Conservation (phyloP, 2,329 filamentous ascomycete species). For the Microdochium paspali region DNA sequence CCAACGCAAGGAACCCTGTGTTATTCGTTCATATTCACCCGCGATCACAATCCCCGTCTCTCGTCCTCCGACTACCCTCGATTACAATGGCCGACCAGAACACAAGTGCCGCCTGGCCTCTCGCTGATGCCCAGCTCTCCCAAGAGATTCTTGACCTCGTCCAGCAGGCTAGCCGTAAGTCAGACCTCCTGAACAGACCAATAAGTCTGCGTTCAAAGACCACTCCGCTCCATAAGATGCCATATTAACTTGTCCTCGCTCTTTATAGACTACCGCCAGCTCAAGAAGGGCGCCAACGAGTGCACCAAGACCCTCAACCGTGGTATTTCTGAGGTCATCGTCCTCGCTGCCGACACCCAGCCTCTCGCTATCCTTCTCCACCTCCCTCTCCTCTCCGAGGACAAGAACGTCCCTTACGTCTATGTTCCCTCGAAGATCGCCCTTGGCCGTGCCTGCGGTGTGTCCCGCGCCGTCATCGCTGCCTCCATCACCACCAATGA, state of each 20-base stretch:
- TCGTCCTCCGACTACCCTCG: background rate
- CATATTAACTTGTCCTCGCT: background rate
- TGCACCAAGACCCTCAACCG: constrained; percentile 83
- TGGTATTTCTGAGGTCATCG: constrained; percentile 80
- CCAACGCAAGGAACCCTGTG: constrained; percentile 53
- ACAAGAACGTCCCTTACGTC: constrained; percentile 58
- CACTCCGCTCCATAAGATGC: background rate
- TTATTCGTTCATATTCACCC: background rate
- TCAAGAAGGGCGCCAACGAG: constrained; percentile 87
- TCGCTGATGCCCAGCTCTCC: constrained; percentile 64
- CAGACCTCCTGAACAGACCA: background rate
- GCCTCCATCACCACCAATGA: constrained; percentile 88
- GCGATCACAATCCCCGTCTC: constrained; percentile 2
- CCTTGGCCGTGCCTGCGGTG: constrained; percentile 82
- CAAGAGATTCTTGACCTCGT: constrained; percentile 78
- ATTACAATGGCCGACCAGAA: constrained; percentile 1
- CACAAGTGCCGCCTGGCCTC: constrained; percentile 44
- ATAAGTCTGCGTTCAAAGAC: too few relatives aligned
- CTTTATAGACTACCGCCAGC: constrained; percentile 50
- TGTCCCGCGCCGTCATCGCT: constrained; percentile 79
- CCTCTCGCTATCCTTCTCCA: constrained; percentile 85
- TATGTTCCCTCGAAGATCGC: constrained; percentile 60
- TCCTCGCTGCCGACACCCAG: constrained; percentile 80
- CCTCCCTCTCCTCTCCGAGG: constrained; percentile 79
- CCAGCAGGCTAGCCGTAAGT: constrained; percentile 52